phyloP scores from a whole-genome alignment of 1,284 basidiomycete genomes.

The Pseudozyma tsukubaensis region DNA sequence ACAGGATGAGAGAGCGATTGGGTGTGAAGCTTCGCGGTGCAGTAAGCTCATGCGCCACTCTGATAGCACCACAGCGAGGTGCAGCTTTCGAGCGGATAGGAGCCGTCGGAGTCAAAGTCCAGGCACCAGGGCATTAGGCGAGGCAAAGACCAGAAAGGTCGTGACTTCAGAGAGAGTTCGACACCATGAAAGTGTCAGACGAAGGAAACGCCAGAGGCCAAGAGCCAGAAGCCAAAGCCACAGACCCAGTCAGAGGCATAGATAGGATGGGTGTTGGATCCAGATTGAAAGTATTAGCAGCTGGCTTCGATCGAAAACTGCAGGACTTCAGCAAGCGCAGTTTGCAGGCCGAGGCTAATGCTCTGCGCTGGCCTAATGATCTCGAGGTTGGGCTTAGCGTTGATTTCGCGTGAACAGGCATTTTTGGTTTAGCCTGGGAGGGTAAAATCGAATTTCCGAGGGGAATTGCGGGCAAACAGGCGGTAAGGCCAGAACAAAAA shows the following conservation, averaged over 20 bases:
- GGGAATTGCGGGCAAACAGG: neutral
- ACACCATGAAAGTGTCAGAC: neutral
- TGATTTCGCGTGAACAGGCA: neutral
- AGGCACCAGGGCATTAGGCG: slow-evolving; percentile 6
- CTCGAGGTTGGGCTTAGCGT: too few species aligned
- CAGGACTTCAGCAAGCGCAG: slow-evolving; percentile 9
- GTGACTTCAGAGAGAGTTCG: neutral
- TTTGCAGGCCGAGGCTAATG: slow-evolving; percentile 3
- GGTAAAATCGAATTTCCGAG: neutral
- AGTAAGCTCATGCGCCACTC: slow-evolving; percentile 18
- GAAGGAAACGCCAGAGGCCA: slow-evolving; percentile 14
- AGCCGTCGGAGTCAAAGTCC: slow-evolving; percentile 7
- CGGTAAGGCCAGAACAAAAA: neutral
- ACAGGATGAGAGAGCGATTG: slow-evolving; percentile 29
- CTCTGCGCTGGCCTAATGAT: neutral
- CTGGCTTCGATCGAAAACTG: slow-evolving; percentile 9
- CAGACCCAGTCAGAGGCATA: neutral
- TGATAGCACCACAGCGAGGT: neutral
- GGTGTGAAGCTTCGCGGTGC: slow-evolving; percentile 10
- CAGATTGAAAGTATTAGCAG: slow-evolving; percentile 2
- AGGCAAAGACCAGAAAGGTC: neutral
- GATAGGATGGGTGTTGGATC: slow-evolving; percentile 13
- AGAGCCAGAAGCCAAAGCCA: slow-evolving; percentile 8
- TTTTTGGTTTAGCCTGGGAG: neutral
- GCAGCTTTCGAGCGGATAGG: slow-evolving; percentile 2